Conservation (phyloP, 805 yeast species). For the Kodamaea sagamina region DNA sequence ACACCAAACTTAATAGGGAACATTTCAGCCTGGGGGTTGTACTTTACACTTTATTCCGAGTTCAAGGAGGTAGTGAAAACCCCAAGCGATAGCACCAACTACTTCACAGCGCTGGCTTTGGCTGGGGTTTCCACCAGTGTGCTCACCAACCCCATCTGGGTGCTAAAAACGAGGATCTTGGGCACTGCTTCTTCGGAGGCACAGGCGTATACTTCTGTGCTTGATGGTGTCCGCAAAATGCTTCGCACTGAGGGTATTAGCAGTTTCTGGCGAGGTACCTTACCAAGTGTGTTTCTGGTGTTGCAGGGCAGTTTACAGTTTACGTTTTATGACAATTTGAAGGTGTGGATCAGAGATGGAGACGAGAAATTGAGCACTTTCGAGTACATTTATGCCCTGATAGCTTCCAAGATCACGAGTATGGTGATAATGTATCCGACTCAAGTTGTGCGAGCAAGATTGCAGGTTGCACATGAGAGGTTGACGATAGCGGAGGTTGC, state of each 20-base stretch:
- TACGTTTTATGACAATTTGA: slow-evolving; percentile 79
- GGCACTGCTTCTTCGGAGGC: slow-evolving; percentile 48
- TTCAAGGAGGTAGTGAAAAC: slow-evolving; percentile 41
- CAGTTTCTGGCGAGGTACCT: slow-evolving; percentile 72
- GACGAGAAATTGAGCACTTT: slow-evolving; percentile 41
- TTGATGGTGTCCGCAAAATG: slow-evolving; percentile 56
- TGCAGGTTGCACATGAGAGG: slow-evolving; percentile 46
- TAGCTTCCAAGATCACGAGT: slow-evolving; percentile 66
- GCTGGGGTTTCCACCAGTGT: slow-evolving; percentile 80
- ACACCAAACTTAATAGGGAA: slow-evolving; percentile 82
- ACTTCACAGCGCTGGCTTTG: slow-evolving; percentile 36
- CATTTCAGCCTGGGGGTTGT: slow-evolving; percentile 84
- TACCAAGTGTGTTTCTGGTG: slow-evolving; percentile 78
- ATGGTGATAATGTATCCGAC: slow-evolving; percentile 75
- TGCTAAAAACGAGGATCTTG: slow-evolving; percentile 84
- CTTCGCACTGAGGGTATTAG: slow-evolving; percentile 54
- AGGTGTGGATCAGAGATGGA: slow-evolving; percentile 31
- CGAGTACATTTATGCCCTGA: slow-evolving; percentile 68
- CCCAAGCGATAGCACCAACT: slow-evolving; percentile 26
- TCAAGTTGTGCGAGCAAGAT: slow-evolving; percentile 75
- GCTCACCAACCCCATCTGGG: slow-evolving; percentile 94
- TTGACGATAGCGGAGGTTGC: slow-evolving; percentile 33
- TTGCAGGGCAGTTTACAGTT: slow-evolving; percentile 89
- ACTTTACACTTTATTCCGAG: slow-evolving; percentile 74
- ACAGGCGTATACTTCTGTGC: slow-evolving; percentile 59